Base-by-base conservation (phyloP, 1,284 basidiomycete species). In the Puccinia sorghi region DNA sequence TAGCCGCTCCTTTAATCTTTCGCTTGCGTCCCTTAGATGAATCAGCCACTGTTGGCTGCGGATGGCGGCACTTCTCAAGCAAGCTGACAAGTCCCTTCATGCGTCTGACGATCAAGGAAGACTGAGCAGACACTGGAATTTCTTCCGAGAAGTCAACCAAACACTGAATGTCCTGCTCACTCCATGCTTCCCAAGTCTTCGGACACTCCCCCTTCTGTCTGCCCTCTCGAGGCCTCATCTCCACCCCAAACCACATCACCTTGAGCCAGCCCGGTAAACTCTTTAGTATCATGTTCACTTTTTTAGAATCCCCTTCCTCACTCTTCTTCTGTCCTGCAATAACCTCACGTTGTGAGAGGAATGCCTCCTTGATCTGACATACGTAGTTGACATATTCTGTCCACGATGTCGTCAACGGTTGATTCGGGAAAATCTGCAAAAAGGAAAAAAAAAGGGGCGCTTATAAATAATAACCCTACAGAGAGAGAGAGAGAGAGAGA, bases 31-130 rank as follows among this genome's bases (percentile, higher is more conserved):
- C 37, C 1, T 37, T 37, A 3, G 57, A 7, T n/a, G 37, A 17
- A 1, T 61, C 37, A n/a, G 13, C 13, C 39, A 1, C 32, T 39
- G 37, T 57, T 1, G n/a, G 25, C 32, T 57, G 7, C 3, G 8
- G 25, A 32, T 4, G 27, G 11, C 4, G 13, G 5, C 25, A 12
- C 20, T 61, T 37, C 32, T 61, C 32, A 7, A 61, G 25, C 32
- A 66, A 66, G 41, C 48, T 7, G n/a, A 48, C 15, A 2, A 66
- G 20, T 66, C 64, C 64, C 48, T 46, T 8, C 22, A 66, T 66
- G 13, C 22, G 25, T 32, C 25, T 66, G 15, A 20, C 39, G 41
- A 66, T 48, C 25, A 41, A 46, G 20, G 22, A 15, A 22, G 64
- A 66, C n/a, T 46, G 64, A 43, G 64, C 25, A n/a, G 41, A n/a